Evolutionary conservation across 2,329 filamentous ascomycete species (phyloP), one percentile per base, ranked within the genome.

Genomic region (Trichoderma koningii): DNA sequence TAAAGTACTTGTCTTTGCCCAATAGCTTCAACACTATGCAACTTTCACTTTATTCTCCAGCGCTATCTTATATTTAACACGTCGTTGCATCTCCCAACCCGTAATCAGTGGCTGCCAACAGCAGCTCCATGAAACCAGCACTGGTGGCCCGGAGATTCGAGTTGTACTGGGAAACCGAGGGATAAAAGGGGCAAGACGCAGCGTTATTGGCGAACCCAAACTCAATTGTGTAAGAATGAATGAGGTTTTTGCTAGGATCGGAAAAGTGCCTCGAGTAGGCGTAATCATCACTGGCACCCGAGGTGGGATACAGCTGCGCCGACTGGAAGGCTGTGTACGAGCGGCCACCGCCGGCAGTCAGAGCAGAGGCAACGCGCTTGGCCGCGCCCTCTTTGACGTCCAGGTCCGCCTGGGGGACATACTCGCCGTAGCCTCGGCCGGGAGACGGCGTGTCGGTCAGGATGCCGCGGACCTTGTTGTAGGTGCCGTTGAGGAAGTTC

Each of bases 401-500:
- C n/a, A 75, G 67, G 66, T 83, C 80, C 2, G 69, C 68, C n/a
- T 57, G 47, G 0, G 77, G 71, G 10, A 81, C 73, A 70, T 80
- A 84, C 73, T 84, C 81, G 57, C 76, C 75, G 71, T 84, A 84
- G 48, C 66, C 64, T 56, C 75, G 73, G 10, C 68, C 60, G 3
- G 70, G 67, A 3, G 75, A 73, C 9, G 50, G 81, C 76, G 60
- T 63, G 21, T 53, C 50, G 28, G 77, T 76, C 1, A 80, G 71
- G 12, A 81, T 71, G 34, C 84, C 84, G 17, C 84, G 80, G 53
- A 79, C 78, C 62, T 79, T 79, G 64, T 87, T 80, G 66, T 82
- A 87, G 4, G 78, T 73, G 2, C 74, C 61, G 76, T 86, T 87
- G 28, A 76, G 71, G 73, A 86, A 85, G 74, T 80, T 86, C 78